Base-by-base conservation (phyloP, 2,329 filamentous ascomycete genomes). In the Microsporum canis region DNA sequence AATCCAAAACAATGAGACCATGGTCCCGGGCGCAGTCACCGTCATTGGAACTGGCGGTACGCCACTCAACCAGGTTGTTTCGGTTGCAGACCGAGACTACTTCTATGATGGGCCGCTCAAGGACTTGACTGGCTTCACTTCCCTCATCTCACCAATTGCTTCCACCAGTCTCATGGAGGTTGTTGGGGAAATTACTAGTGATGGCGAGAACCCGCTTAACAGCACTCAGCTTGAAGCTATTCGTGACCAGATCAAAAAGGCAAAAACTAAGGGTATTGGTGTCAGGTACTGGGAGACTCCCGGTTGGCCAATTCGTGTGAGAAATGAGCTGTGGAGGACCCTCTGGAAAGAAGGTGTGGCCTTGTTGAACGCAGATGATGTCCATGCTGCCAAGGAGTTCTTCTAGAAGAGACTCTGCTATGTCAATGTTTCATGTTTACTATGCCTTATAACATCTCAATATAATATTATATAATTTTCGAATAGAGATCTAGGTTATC, bases 231-330 rank as follows among this genome's bases (percentile, higher is more conserved):
- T 82, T 17, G 74, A 73, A n/a, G 70, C 73, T 31, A 69, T 87
- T 65, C 71, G 78, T 31, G 68, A 65, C 7, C 84, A 87, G 70
- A 76, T 87, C 17, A 69, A 67, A 0, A 68, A 68, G 0, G 85
- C 84, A 3, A 79, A 81, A 65, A 73, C 71, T 12, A 82, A 78
- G 67, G 84, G 84, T 0, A 84, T 88, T 62, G 74, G 73, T 61
- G 79, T 79, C 1, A 72, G 85, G 61, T 87, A 87, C 67, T 87
- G 84, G 84, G 81, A 84, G 59, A 79, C 81, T 64, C 85, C 85
- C 0, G 74, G 73, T 1, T 87, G 79, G 75, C 84, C 83, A 0
- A 71, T 86, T 33, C 77, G 79, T n/a, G 80, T 78, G 27, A 72
- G 84, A 29, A 82, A 86, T 68, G 73, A 75, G 7, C 71, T 85